Percentiles rank a stretch among this genome's conserved stretches.
These are phyloP conservation scores for Corniculantispora saksenae DNA, from an alignment of 2,329 filamentous ascomycete genomes.

Conservation along the genomic window DNA sequence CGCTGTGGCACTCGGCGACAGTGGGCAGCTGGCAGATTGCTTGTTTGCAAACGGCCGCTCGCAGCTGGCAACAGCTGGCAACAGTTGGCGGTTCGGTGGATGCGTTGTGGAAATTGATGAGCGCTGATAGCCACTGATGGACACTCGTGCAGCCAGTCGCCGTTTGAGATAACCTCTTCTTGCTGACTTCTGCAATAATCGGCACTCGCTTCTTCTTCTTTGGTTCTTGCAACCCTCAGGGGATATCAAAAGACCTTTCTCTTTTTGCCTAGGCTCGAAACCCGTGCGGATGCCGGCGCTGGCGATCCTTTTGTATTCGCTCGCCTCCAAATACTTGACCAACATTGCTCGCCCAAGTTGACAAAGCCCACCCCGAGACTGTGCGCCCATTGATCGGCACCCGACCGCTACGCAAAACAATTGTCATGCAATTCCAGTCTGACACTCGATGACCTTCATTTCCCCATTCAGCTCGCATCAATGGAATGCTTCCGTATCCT, in stretches of 20 bases:
- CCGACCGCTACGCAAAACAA: neutral
- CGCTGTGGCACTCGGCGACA: too few relatives aligned
- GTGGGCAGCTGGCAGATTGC: neutral
- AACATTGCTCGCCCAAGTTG: neutral
- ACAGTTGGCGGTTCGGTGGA: neutral
- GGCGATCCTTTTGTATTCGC: neutral
- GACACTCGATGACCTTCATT: neutral
- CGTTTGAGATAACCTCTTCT: neutral
- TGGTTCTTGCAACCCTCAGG: neutral
- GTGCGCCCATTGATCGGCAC: neutral
- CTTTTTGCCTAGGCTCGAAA: neutral
- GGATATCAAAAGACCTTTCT: neutral
- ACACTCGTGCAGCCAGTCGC: neutral
- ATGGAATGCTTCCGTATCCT: slow-evolving; percentile 8
- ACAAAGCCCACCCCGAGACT: neutral
- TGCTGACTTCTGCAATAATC: neutral
- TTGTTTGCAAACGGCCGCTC: neutral
- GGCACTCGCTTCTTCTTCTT: slow-evolving; percentile 12
- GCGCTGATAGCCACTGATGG: neutral
- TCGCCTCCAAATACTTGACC: neutral
- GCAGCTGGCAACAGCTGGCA: neutral
- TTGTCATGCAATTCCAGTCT: slow-evolving; percentile 8
- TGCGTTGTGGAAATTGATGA: neutral
- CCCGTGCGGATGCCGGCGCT: neutral
- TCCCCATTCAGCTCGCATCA: neutral